Evolutionary conservation across 768 basidiomycete genomes (phyloP).

Genomic region (Tylopilus sp.): DNA sequence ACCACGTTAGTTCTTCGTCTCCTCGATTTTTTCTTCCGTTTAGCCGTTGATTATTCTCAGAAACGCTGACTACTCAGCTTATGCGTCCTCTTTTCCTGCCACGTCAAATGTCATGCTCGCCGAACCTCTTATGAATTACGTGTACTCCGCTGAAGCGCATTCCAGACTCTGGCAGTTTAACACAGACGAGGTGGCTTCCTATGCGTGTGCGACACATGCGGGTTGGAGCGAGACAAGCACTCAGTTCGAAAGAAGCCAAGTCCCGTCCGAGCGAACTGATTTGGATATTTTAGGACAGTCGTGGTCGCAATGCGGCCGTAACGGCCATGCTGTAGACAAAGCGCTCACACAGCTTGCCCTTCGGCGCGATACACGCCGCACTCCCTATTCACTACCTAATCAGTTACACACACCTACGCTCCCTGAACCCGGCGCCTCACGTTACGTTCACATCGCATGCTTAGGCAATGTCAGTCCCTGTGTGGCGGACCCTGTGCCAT

Average conservation of each 20-base stretch:
- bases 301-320: neutral
- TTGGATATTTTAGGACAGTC: neutral
- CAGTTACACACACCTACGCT: neutral
- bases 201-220: neutral
- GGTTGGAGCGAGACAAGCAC: neutral
- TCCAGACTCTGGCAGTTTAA: neutral
- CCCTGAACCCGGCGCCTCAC: neutral
- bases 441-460: neutral
- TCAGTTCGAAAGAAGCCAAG: slow-evolving; percentile 5
- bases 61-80: neutral
- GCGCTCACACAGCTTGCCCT: slow-evolving; percentile 8
- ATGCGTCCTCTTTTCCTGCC: neutral
- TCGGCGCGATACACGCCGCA: neutral
- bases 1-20: slow-evolving; percentile 11
- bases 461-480: neutral
- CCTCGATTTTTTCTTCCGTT: neutral
- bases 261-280: slow-evolving; percentile 7
- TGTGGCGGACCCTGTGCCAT: slow-evolving; percentile 3
- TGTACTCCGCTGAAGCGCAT: neutral
- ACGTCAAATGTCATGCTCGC: too few species aligned
- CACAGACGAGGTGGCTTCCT: neutral
- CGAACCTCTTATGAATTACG: neutral
- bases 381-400: neutral
- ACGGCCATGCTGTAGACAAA: slow-evolving; percentile 20
- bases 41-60: slow-evolving; percentile 5